A percentile compares a stretch with the other conserved stretches of the same genome.
These are phyloP conservation scores for Coemansia sp. DNA, from an alignment of 192 early-diverging fungal species.

Conservation along the genomic window DNA sequence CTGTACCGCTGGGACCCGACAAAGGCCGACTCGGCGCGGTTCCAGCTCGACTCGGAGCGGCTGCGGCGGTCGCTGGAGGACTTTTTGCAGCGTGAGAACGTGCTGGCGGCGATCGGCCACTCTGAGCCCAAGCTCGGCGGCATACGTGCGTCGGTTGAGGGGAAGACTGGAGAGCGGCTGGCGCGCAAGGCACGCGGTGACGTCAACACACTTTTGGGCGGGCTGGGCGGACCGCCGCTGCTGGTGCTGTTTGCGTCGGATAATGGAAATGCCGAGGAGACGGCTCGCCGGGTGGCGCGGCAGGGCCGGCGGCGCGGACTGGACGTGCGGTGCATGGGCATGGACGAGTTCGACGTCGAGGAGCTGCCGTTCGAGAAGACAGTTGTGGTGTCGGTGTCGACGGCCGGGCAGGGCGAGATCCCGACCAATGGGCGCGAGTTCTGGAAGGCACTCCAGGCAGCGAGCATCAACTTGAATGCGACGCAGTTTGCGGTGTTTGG, in stretches of 20 bases:
- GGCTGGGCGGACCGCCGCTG: constrained; percentile 73
- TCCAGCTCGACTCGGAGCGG: constrained; percentile 75
- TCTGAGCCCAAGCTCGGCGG: constrained; percentile 64
- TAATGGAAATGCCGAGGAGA: constrained; percentile 80
- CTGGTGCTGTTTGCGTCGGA: constrained; percentile 90
- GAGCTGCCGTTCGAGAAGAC: constrained; percentile 76
- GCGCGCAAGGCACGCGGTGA: constrained; percentile 67
- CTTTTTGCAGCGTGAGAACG: constrained; percentile 84
- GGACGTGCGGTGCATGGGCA: constrained; percentile 68
- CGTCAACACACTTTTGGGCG: constrained; percentile 66
- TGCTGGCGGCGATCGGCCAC: constrained; percentile 71
- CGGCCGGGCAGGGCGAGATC: constrained; percentile 96
- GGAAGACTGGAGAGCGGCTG: constrained; percentile 53
- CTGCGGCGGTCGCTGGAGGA: constrained; percentile 65
- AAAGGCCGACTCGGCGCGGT: constrained; percentile 54
- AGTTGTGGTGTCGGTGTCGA: constrained; percentile 76
- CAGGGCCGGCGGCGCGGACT: constrained; percentile 85
- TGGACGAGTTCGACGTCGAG: constrained; percentile 82
- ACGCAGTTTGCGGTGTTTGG: constrained; percentile 82
- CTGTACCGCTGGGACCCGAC: constrained; percentile 93
- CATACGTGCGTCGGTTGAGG: constrained; percentile 66
- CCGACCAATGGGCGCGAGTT: constrained; percentile 89
- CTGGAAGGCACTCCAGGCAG: constrained; percentile 70
- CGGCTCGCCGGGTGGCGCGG: constrained; percentile 78
- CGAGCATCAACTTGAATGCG: constrained; percentile 61